Base-by-base conservation (phyloP, 352 stramenopile genomes). In the Globisporangium abappressorium region DNA sequence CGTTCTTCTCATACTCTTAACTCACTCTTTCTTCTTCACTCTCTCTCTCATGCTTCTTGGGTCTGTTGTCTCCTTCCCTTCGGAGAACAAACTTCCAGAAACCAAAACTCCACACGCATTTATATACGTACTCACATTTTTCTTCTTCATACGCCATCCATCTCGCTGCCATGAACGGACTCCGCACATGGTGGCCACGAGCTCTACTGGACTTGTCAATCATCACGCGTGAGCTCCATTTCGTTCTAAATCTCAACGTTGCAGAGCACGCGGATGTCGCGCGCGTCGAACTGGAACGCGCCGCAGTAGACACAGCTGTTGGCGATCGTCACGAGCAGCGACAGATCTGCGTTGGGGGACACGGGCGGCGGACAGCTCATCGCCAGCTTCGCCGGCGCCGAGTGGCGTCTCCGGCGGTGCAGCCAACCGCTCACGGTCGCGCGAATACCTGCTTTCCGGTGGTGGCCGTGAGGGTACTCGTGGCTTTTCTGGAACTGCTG, bases 221-320 rank as follows among this genome's bases (percentile, higher is more conserved):
- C 24, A 9, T 60, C 20, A 28, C 26, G 33, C 6, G 15, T 28
- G 12, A 14, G 1, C 24, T 56, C 43, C 4, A 14, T 46, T 4
- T 30, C 9, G 11, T 41, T 57, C 28, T 72, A 66, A 49, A 86
- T 82, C 53, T 73, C 73, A 62, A 90, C 68, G 70, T 91, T 90
- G 72, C 80, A 85, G 12, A 92, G 81, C 65, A 75, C 73, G 26
- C 79, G 69, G 54, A 90, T 83, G 62, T 89, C 79, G 24, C 70
- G 68, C 59, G 73, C 75, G 0, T 68, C 66, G 74, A 92, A 90
- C 64, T 74, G 74, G 68, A 84, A 85, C 56, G 78, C 70, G 2
- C 80, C 80, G 64, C 71, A 88, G 66, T 84, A 86, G 3, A 88
- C 71, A 57, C 82, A 92, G 62, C 73, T 79, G 71, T 92, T 92